Percentiles rank a stretch among this genome's conserved stretches.
phyloP scores from a whole-genome alignment of 2,329 filamentous ascomycete species.

The Capronia epimyces region DNA sequence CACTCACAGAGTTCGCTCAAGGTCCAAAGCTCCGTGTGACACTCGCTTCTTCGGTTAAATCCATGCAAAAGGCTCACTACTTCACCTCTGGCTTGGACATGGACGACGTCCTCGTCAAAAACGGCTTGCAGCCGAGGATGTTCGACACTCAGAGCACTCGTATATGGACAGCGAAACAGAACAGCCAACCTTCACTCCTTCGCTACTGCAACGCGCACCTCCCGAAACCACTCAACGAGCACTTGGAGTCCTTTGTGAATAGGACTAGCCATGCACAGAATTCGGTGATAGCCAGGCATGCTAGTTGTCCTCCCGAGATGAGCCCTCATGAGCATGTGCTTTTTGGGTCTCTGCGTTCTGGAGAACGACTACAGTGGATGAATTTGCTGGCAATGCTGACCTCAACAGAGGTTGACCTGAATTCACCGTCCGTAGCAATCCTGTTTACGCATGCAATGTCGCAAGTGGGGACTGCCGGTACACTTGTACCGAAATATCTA shows the following conservation, averaged over 20 bases:
- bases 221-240: not conserved
- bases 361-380: constrained; percentile 49
- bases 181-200: constrained; percentile 6
- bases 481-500: not conserved
- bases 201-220: constrained; percentile 12
- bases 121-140: constrained; percentile 42
- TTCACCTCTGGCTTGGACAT: constrained; percentile 18
- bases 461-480: constrained; percentile 42
- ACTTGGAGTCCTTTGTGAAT: constrained; percentile 13
- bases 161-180: constrained; percentile 25
- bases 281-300: constrained; percentile 48
- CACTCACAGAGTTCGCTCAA: constrained; percentile 13
- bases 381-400: constrained; percentile 52
- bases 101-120: constrained; percentile 42
- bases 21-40: constrained; percentile 17
- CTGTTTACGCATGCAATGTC: constrained; percentile 48
- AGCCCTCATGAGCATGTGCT: constrained; percentile 52
- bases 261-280: constrained; percentile 40
- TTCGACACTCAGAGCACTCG: constrained; percentile 31
- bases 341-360: constrained; percentile 47
- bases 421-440: constrained; percentile 44
- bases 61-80: constrained; percentile 25
- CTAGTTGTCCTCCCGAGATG: constrained; percentile 45
- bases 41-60: constrained; percentile 18
- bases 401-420: constrained; percentile 47